Conservation (phyloP, 2,329 filamentous ascomycete species). For the Fonsecaea pedrosoi region DNA sequence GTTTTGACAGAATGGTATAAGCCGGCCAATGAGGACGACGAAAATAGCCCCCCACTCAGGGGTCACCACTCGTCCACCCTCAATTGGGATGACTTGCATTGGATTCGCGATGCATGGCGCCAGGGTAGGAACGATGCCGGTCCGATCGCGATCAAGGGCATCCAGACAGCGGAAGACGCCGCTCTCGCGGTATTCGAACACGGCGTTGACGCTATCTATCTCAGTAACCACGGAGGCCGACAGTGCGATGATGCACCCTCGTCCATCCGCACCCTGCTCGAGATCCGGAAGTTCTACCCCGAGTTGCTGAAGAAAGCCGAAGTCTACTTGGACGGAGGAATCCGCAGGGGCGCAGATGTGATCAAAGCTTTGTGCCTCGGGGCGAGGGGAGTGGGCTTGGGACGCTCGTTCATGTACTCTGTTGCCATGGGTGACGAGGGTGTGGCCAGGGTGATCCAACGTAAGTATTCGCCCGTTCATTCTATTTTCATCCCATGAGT, state of each 20-base stretch:
- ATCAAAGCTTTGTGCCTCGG: slow-evolving; percentile 62
- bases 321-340: slow-evolving; percentile 61
- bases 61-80: slow-evolving; percentile 61
- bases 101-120: slow-evolving; percentile 53
- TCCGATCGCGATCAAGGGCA: slow-evolving; percentile 64
- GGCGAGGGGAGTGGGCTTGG: slow-evolving; percentile 61
- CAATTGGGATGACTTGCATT: slow-evolving; percentile 61
- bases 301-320: slow-evolving; percentile 59
- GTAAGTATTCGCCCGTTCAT: slow-evolving; percentile 24
- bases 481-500: background rate
- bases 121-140: slow-evolving; percentile 50
- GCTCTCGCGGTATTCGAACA: slow-evolving; percentile 54
- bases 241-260: slow-evolving; percentile 60
- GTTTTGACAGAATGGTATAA: slow-evolving; percentile 45
- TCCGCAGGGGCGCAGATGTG: slow-evolving; percentile 61
- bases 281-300: slow-evolving; percentile 58
- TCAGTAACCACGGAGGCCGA: slow-evolving; percentile 66
- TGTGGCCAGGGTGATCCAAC: slow-evolving; percentile 57
- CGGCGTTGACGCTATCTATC: slow-evolving; percentile 61
- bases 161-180: slow-evolving; percentile 64
- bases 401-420: slow-evolving; percentile 61
- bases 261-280: slow-evolving; percentile 59
- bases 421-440: slow-evolving; percentile 60
- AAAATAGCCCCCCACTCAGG: slow-evolving; percentile 59
- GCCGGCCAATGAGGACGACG: slow-evolving; percentile 57